Evolutionary conservation across 2,329 filamentous ascomycete species (phyloP), one percentile per base, ranked within the genome.

Genomic region (Pyrenochaeta sp.): DNA sequence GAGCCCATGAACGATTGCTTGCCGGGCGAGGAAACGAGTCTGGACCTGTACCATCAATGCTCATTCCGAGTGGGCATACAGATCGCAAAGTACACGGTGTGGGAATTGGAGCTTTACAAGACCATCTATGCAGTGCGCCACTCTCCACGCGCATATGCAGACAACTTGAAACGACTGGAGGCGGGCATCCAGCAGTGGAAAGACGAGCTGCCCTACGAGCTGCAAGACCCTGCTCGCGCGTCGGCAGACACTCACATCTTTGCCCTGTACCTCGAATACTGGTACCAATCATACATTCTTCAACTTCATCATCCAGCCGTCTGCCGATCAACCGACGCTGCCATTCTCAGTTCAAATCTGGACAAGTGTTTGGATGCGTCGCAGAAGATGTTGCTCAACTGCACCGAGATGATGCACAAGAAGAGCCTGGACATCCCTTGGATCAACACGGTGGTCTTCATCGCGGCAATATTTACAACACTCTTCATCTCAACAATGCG

Each of bases 391-490:
- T 78, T 93, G 2, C 78, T 80, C 18, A 81, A 83, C 21, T 84
- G 87, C 5, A 79, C 81, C 18, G 79, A 85, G 47, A 75, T 93
- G 42, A 83, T 85, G 52, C 82, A 81, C 61, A 79, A 87, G 51
- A 90, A 89, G 66, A 87, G 86, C 39, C 77, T 93, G 3, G 90
- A 94, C 67, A 90, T 89, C 1, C 91, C 90, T 1, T 93, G 90
- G 89, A 90, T 90, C 64, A 88, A 89, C 42, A 82, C 86, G 43
- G 87, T 90, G 0, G 83, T 90, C 5, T 91, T 90, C 66, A 82
- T 90, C 11, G 86, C 88, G 37, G 89, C 89, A 21, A 87, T 91
- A 51, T 90, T 92, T 63, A 90, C 89, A 0, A 87, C 85, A 12
- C 77, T 94, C 0, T 90, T 90, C 41, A 85, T 85, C 1, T 83